phyloP scores from a whole-genome alignment of 192 early-diverging fungal species.

The Funneliformis mosseae region DNA sequence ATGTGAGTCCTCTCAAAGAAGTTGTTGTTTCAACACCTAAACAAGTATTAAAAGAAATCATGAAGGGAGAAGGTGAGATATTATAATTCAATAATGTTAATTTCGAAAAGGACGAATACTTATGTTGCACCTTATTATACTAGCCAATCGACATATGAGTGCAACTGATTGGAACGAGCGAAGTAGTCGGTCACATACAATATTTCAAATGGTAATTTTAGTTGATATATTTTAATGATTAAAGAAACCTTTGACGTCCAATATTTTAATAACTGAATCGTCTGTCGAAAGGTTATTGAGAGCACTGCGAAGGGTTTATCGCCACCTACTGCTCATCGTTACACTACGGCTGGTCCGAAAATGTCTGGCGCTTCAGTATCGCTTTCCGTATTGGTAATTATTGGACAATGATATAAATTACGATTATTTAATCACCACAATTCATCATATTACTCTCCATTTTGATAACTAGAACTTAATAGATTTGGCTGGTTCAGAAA shows the following conservation, averaged over 20 bases:
- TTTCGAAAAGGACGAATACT: background rate
- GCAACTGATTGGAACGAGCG: conserved; percentile 93
- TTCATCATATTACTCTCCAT: background rate
- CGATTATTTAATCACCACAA: background rate
- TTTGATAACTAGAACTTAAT: conserved; percentile 74
- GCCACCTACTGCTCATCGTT: conserved; percentile 41
- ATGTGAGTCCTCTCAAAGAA: conserved; percentile 72
- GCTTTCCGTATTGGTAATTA: conserved; percentile 17
- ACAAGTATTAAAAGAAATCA: conserved; percentile 77
- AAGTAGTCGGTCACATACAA: conserved; percentile 91
- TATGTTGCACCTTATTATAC: background rate
- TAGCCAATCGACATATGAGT: conserved; percentile 81
- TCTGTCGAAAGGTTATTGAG: conserved; percentile 65
- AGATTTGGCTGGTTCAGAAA: conserved; percentile 96
- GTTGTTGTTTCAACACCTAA: conserved; percentile 70
- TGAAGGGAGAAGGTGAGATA: conserved; percentile 67
- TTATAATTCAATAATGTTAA: background rate
- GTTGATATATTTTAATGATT: background rate
- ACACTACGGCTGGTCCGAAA: conserved; percentile 18
- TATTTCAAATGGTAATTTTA: conserved; percentile 81
- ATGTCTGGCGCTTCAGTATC: conserved; percentile 24
- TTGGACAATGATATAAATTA: background rate
- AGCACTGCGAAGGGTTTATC: conserved; percentile 47
- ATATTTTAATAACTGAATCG: background rate
- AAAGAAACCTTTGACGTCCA: background rate